Evolutionary conservation across 225 moss, liverwort and hornwort genomes (phyloP).

Genomic region (Takakia lepidozioides): DNA sequence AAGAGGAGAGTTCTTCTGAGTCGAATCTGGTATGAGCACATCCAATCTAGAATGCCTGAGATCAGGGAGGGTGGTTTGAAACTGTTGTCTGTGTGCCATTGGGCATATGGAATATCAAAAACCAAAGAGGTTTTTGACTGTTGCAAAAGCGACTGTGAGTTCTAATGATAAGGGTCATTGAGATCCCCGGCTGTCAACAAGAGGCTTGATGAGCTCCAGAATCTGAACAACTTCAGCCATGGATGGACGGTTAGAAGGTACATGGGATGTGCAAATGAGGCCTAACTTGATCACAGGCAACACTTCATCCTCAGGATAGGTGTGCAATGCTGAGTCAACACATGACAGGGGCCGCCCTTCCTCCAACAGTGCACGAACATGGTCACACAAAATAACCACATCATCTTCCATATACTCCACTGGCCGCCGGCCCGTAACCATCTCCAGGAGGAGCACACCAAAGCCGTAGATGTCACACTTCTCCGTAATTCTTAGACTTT

Average conservation of each 20-base stretch:
- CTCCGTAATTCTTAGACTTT: constrained; percentile 85
- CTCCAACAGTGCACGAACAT: constrained; percentile 80
- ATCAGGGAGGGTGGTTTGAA: too few species aligned
- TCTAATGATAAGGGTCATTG: neutral
- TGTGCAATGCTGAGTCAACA: constrained; percentile 49
- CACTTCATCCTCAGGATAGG: constrained; percentile 70
- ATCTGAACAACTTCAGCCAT: constrained; percentile 99
- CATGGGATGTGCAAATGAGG: constrained; percentile 95
- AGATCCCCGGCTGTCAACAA: constrained; percentile 35
- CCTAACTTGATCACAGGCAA: constrained; percentile 96
- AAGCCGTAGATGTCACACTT: constrained; percentile 97
- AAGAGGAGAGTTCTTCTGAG: too few species aligned
- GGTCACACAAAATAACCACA: constrained; percentile 88
- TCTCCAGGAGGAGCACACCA: constrained; percentile 86
- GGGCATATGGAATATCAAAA: too few species aligned
- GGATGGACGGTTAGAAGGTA: constrained; percentile 89
- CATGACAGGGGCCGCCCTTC: constrained; percentile 69
- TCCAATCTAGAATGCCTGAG: too few species aligned
- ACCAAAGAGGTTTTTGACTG: neutral
- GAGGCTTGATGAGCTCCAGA: constrained; percentile 85
- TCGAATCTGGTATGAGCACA: too few species aligned
- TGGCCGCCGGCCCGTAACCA: constrained; percentile 84
- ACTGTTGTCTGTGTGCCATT: too few species aligned
- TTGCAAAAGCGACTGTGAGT: constrained; percentile 2
- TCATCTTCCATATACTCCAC: constrained; percentile 99